Evolutionary conservation across 176 grass and related monocot genomes (phyloP), one percentile per base, ranked within the genome.

Genomic region (Triticum aestivum): DNA sequence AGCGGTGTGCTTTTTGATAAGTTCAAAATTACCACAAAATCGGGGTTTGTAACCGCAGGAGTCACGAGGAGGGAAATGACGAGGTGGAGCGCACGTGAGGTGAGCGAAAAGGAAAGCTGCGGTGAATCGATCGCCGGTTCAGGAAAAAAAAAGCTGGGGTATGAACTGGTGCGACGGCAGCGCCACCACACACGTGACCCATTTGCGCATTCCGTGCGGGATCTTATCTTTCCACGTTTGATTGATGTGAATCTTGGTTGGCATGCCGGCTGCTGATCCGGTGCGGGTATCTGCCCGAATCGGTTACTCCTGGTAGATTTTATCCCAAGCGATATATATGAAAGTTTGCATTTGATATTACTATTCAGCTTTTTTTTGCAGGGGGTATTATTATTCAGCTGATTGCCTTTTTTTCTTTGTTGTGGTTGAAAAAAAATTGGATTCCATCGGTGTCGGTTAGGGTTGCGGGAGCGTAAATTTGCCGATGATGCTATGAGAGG

Each of bases 21-120:
- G 9, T 8, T 2, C 8, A 1, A 20, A 38, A 69, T 38, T 10
- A 17, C 56, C 8, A 18, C 6, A 59, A 2, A 11, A 35, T 1
- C 3, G 4, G 17, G 26, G 44, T 32, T 32, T 32, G 2, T 32
- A 52, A 32, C 26, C 14, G 67, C 18, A 1, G 11, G 35, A 4
- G 35, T 12, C 61, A 65, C 59, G 61, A 42, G 77, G n/a, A 30
- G 18, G 39, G 62, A 69, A 51, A 82, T 67, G 47, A 54, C 6
- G 20, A 64, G 75, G 32, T 56, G 45, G 26, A 34, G 20, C 29
- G 29, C 77, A 80, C 85, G 56, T 87, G 77, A 87, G 38, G 35
- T 0, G 27, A 49, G 7, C 12, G 5, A 9, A 85, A 62, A 24
- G 51, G 13, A 77, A 63, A 24, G 51, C 1, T 7, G 20, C 4